Evolutionary conservation across 495 filamentous ascomycete species (phyloP), one percentile per base, ranked within the genome.

Genomic region (Haplographium delicatum): DNA sequence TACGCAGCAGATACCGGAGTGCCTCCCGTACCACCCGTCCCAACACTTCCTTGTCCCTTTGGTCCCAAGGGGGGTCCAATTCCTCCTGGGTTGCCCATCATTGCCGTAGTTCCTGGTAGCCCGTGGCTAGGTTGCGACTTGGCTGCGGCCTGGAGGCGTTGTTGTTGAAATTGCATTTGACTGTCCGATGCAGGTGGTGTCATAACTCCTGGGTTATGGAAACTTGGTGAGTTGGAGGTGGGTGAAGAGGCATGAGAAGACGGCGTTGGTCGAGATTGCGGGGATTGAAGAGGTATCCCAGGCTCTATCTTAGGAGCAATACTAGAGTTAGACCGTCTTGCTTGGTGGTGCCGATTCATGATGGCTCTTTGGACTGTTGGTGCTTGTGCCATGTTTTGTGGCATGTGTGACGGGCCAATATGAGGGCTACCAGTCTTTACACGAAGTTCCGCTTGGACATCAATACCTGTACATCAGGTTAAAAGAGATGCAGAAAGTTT

Each of bases 381-480:
- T 26, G 83, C 78, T 66, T 80, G 83, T 60, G 74, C 78, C 70
- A 76, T 75, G 58, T 74, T 84, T 69, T 72, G 79, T 57, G 71
- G 81, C 68, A 72, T 70, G 59, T 75, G 77, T 51, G 74, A 83
- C 63, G 72, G 84, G 57, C 70, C 79, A 53, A 85, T 72, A 58
- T 79, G 78, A 51, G 84, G 82, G 62, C 86, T 86, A 55, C 81
- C 86, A 19, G 86, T 88, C 71, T 95, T 95, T 57, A 90, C 79
- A 39, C 85, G 84, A 53, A 98, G 77, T 67, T 98, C 93, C 38
- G 91, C 88, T 68, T 97, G 89, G 18, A 98, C 93, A 74, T 98
- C 93, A 66, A 97, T 95, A 54, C 93, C 89, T 95, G 46, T 6
- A 26, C 27, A 6, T 22, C 31, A 25, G 1, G 33, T 57, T 38